Evolutionary conservation across 345 rosid genomes (phyloP), one percentile per base, ranked within the genome.

Genomic region (Bretschneidera sinensis): DNA sequence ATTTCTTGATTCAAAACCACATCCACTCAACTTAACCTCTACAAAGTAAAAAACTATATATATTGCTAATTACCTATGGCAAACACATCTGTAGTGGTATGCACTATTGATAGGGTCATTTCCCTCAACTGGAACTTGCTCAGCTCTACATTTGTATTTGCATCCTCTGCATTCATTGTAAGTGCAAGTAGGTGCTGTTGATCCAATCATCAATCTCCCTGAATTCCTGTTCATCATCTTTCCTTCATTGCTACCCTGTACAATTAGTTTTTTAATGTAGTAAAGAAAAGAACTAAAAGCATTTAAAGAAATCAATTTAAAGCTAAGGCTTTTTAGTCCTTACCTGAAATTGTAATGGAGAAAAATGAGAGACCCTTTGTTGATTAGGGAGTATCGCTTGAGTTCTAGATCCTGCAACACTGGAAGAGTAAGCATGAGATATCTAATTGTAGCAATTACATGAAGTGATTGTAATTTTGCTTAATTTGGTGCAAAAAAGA

Each of bases 131-230:
- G 88, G 95, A 54, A 87, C 95, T 76, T 87, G 90, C 60, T 87
- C 85, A 13, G 95, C 90, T 53, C 82, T 82, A 59, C 95, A 87
- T 65, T 70, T 82, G 78, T 75, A 77, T 66, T 77, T 84, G 83
- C 95, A 87, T 10, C 88, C 95, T 75, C 88, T 81, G 54, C 95
- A 87, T 66, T 84, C 95, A 61, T 87, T 87, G 45, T 77, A 87
- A 24, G 86, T 87, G 75, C 95, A 87, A 16, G 74, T 84, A 5
- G 90, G 95, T 14, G 84, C 83, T 7, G 88, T 84, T n/a, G 95
- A 87, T 54, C 95, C 95, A 51, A 87, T 87, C 88, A 86, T 76
- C 57, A 79, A 53, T 56, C 89, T 81, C 78, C 84, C 78, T 21
- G 81, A 70, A 61, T 63, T 75, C 57, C 63, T 69, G 10, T 48